phyloP scores from a whole-genome alignment of 2,329 filamentous ascomycete genomes.

The Colletotrichum aenigma region DNA sequence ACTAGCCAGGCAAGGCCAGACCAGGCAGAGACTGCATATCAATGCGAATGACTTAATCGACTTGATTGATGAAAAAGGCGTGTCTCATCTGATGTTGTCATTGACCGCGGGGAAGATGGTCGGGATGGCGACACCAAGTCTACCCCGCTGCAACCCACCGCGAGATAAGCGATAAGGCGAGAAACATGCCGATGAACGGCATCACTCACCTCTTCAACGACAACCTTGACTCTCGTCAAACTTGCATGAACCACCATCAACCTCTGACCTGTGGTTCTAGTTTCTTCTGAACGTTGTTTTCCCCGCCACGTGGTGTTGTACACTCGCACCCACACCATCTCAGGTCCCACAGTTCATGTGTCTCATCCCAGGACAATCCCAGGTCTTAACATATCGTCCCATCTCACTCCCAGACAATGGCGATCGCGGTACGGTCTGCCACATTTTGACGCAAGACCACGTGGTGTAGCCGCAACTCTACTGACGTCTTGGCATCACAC shows the following conservation, averaged over 20 bases:
- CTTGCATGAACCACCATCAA: not conserved
- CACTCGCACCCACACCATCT: not conserved
- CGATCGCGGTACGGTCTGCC: slow-evolving; percentile 28
- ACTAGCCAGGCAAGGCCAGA: not conserved
- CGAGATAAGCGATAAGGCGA: slow-evolving; percentile 15
- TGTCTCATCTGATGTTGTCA: not conserved
- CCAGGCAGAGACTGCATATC: not conserved
- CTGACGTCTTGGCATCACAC: slow-evolving; percentile 8
- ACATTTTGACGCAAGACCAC: not conserved
- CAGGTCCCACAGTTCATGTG: not conserved
- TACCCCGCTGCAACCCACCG: slow-evolving; percentile 16
- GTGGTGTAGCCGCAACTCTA: not conserved
- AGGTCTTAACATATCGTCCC: not conserved
- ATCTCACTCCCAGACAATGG: slow-evolving; percentile 23
- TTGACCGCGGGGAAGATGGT: not conserved
- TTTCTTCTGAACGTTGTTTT: no score
- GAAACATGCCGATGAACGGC: not conserved
- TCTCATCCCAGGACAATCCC: not conserved
- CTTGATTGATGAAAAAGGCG: not conserved
- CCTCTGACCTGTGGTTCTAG: not conserved
- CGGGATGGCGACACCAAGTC: slow-evolving; percentile 1
- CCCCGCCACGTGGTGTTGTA: not conserved
- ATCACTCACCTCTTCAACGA: not conserved
- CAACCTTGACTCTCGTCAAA: not conserved
- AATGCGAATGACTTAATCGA: not conserved